These are phyloP conservation scores for Aspergillus sp. DNA, from an alignment of 2,329 filamentous ascomycete genomes.

Conservation along the genomic window DNA sequence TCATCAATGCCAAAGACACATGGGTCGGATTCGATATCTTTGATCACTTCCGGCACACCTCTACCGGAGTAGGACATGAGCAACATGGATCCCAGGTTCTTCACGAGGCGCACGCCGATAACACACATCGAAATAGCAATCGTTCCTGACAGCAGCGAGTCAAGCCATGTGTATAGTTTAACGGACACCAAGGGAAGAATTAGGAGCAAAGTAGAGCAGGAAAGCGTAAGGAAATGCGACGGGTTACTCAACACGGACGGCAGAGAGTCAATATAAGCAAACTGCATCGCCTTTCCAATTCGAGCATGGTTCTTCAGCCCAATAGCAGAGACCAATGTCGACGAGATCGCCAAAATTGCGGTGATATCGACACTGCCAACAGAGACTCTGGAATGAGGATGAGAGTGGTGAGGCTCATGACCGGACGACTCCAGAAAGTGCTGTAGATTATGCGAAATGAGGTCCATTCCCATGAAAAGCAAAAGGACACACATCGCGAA, in stretches of 20 bases:
- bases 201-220: conserved; percentile 73
- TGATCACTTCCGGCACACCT: conserved; percentile 66
- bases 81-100: conserved; percentile 84
- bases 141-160: conserved; percentile 70
- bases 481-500: conserved; percentile 95
- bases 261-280: conserved; percentile 72
- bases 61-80: conserved; percentile 74
- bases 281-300: conserved; percentile 84
- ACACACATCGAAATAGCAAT: conserved; percentile 86
- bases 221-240: conserved; percentile 87
- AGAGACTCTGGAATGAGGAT: conserved; percentile 60
- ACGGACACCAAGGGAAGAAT: conserved; percentile 75
- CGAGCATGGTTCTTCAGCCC: conserved; percentile 83
- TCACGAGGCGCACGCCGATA: conserved; percentile 74
- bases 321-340: conserved; percentile 79
- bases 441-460: conserved; percentile 88
- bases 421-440: conserved; percentile 77
- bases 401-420: conserved; percentile 67
- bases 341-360: conserved; percentile 70
- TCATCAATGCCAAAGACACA: conserved; percentile 73
- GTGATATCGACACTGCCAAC: conserved; percentile 75
- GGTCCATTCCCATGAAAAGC: conserved; percentile 93
- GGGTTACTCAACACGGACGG: conserved; percentile 89
- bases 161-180: conserved; percentile 74
- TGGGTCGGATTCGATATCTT: conserved; percentile 76